Evolutionary conservation across 768 basidiomycete species (phyloP).

Genomic region (Rickenella mellea): DNA sequence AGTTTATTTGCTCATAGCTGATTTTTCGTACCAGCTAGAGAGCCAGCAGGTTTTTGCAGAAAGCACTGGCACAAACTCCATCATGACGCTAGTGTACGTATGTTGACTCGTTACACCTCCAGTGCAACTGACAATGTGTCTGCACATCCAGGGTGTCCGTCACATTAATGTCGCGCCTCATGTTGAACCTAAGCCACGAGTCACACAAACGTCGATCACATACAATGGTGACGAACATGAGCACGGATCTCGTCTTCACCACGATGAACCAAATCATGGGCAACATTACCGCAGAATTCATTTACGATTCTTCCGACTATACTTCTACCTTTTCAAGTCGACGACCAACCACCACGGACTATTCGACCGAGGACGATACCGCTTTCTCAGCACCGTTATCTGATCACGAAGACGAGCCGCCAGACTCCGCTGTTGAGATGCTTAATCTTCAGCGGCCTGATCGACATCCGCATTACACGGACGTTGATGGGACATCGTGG

Average conservation of each 20-base stretch:
- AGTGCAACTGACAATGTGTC: neutral
- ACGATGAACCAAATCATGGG: neutral
- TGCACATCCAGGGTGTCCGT: neutral
- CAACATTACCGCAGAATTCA: neutral
- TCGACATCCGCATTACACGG: too few species aligned
- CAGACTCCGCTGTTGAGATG: too few species aligned
- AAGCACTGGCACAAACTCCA: neutral
- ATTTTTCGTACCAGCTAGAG: too few species aligned
- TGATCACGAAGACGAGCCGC: too few species aligned
- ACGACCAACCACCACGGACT: neutral
- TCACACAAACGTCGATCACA: neutral
- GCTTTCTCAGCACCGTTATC: too few species aligned
- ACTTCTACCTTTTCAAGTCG: neutral
- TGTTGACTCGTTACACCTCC: neutral
- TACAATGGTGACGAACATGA: neutral
- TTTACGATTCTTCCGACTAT: neutral
- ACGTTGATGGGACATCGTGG: too few species aligned
- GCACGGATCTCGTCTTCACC: neutral
- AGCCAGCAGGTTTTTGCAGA: neutral
- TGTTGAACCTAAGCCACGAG: neutral
- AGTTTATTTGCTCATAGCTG: too few species aligned
- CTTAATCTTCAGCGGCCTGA: too few species aligned
- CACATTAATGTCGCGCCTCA: neutral
- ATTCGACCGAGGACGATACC: neutral
- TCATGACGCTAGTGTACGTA: neutral